A percentile compares a stretch with the other conserved stretches of the same genome.
These are phyloP conservation scores for Fusarium incarnatum DNA, from an alignment of 2,329 filamentous ascomycete genomes.

Conservation along the genomic window DNA sequence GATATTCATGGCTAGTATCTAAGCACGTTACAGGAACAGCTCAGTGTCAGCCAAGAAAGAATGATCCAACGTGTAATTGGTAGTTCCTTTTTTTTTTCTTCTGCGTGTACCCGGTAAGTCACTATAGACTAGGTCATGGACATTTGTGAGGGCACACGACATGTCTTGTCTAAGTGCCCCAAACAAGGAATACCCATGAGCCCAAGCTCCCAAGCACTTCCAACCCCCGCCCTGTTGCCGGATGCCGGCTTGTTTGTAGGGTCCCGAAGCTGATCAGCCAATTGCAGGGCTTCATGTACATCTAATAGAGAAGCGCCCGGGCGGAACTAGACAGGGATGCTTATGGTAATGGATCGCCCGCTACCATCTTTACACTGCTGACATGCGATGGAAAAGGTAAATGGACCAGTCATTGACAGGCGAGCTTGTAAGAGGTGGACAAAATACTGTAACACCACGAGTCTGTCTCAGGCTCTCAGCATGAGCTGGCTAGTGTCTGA, in stretches of 20 bases:
- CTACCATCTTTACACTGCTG: conserved; percentile 27
- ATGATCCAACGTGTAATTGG: conserved; percentile 5
- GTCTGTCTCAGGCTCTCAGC: not conserved
- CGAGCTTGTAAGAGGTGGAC: not conserved
- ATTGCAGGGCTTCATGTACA: conserved; percentile 10
- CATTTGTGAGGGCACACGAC: conserved; percentile 27
- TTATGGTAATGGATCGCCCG: conserved; percentile 19
- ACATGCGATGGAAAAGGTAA: conserved; percentile 11
- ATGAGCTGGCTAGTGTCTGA: not conserved
- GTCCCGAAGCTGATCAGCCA: not conserved
- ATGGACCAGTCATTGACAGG: conserved; percentile 26
- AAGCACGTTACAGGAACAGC: conserved; percentile 1
- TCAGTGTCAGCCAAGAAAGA: not conserved
- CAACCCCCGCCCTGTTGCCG: conserved; percentile 18
- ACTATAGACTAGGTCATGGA: conserved; percentile 2
- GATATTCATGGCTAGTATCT: conserved; percentile 9
- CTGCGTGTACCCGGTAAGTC: conserved; percentile 10
- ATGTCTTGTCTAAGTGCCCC: conserved; percentile 29
- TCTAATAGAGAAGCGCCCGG: conserved; percentile 12
- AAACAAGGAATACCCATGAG: conserved; percentile 25
- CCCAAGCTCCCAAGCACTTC: conserved; percentile 12
- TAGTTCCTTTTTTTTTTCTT: conserved; percentile 5
- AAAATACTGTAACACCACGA: conserved; percentile 5
- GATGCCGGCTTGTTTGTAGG: conserved; percentile 23
- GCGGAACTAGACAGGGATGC: conserved; percentile 19